These are phyloP conservation scores for Lyophyllum semitale DNA, from an alignment of 768 basidiomycete species.

Conservation along the genomic window DNA sequence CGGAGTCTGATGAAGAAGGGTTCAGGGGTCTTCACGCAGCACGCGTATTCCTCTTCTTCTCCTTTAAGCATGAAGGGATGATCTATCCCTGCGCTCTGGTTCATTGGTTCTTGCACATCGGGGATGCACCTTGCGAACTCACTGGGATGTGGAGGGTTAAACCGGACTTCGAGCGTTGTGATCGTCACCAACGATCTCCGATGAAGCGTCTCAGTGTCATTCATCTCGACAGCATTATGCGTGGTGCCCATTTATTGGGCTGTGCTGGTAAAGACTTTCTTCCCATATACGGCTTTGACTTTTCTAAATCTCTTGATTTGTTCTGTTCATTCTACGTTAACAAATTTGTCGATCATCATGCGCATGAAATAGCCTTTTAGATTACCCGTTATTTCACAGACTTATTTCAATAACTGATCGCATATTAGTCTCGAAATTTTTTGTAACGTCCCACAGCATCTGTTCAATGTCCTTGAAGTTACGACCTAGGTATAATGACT, in stretches of 20 bases:
- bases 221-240: conserved; percentile 27
- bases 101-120: conserved; percentile 24
- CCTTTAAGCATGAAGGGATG: background rate
- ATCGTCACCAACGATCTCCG: background rate
- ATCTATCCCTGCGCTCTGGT: conserved; percentile 20
- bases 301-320: conserved; percentile 18
- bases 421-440: no score
- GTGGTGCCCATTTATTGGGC: conserved; percentile 29
- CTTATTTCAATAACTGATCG: no score
- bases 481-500: no score
- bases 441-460: no score
- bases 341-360: conserved; percentile 32
- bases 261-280: conserved; percentile 22
- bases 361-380: conserved; percentile 16
- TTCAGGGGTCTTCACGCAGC: conserved; percentile 6
- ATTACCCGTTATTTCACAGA: no score
- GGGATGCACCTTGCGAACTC: conserved; percentile 17
- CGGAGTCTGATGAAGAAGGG: conserved; percentile 13
- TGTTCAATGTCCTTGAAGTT: no score
- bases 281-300: conserved; percentile 7
- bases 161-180: conserved; percentile 21
- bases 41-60: conserved; percentile 1
- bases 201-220: conserved; percentile 16
- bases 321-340: conserved; percentile 31
- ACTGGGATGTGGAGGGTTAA: conserved; percentile 29